Base-by-base conservation (phyloP, 2,329 filamentous ascomycete species). In the Aspergillus flavus region DNA sequence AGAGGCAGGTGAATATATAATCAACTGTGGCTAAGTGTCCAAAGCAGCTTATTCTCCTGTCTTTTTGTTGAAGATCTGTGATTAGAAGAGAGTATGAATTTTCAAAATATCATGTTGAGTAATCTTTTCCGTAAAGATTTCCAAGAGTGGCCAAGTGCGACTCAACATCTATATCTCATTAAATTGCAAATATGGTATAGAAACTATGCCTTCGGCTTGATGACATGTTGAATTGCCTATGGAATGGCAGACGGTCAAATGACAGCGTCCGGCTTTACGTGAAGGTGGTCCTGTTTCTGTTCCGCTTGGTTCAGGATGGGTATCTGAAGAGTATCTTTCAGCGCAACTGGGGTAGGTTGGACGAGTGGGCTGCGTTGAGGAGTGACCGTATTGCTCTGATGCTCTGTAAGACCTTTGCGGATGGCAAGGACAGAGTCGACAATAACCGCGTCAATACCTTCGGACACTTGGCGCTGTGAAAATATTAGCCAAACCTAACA, bases 391-490 rank as follows among this genome's bases (percentile, higher is more conserved):
- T 71, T 72, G 59, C 62, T 69, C 45, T 75, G 69, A 45, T 71
- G 68, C 61, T 80, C 80, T 1, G 92, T 95, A 65, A 99, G 84
- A 0, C 93, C 94, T 78, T 97, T 93, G 54, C 94, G 89, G 69
- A 99, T 97, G 46, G 92, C 92, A 34, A 98, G 86, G 3, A 99
- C 94, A 66, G 88, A 95, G 76, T 99, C 95, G 16, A 98, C 95
- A 73, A 99, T 99, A 59, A 99, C 94, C 1, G 95, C 95, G 75
- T 99, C 95, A 65, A 99, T 97, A 55, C 95, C 94, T 79, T 97
- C 92, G 60, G 92, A 91, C 11, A 96, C 92, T 89, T 99, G 95
- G 66, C 90, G 82, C 89, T 94, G 74, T 56, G 48, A n/a, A 19
- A 26, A 11, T 39, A 52, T 70, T 60, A 69, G 66, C 48, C 21